Percentiles rank a stretch among this genome's conserved stretches.
Conservation (phyloP, 2,329 filamentous ascomycete species). For the Fusarium fracticaudum region DNA sequence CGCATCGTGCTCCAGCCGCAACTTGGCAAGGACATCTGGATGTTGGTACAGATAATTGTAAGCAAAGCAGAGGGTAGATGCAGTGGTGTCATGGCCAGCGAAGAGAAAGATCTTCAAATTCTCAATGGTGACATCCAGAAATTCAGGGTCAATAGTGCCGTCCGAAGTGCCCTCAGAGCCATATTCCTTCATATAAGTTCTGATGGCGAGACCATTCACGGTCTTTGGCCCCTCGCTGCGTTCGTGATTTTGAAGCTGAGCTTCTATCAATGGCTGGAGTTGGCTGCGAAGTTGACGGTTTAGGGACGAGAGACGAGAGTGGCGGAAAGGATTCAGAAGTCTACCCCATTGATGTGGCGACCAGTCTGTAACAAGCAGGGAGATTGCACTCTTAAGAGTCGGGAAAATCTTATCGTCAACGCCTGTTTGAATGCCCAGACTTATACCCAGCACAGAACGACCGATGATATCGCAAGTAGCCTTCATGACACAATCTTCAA, state of each 20-base stretch:
- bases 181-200: neutral
- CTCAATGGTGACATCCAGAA: neutral
- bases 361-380: neutral
- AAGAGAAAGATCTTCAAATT: conserved; percentile 9
- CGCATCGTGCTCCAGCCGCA: neutral
- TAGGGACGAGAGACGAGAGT: neutral
- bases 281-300: neutral
- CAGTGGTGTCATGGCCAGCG: conserved; percentile 7
- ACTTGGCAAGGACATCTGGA: neutral
- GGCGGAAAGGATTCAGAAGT: neutral
- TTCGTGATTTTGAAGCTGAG: neutral
- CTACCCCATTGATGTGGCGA: neutral
- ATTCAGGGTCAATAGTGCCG: neutral
- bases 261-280: neutral
- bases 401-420: neutral
- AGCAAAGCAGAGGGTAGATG: neutral
- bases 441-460: neutral
- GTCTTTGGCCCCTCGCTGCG: neutral
- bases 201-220: neutral
- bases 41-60: neutral
- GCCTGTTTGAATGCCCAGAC: neutral
- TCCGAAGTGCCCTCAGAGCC: neutral
- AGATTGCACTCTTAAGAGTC: neutral
- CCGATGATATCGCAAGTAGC: conserved; percentile 9
- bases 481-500: neutral